Evolutionary conservation across 1,284 basidiomycete genomes (phyloP).

Genomic region (Cystobasidium sp.): DNA sequence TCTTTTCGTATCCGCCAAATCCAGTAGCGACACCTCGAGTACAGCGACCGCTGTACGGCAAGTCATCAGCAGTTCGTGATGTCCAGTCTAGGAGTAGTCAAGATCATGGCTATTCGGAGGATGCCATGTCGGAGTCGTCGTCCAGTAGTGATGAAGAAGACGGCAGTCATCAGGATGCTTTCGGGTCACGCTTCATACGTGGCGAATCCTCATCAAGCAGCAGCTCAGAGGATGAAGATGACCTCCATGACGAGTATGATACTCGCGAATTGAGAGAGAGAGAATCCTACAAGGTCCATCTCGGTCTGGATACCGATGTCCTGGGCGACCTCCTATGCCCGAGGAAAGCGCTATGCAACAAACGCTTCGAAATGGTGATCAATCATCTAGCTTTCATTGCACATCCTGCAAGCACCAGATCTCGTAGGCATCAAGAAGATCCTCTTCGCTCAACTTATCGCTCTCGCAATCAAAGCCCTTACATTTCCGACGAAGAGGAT

Average conservation of each 20-base stretch:
- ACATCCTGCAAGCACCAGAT: conserved; percentile 68
- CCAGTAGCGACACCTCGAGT: conserved; percentile 50
- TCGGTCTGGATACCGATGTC: conserved; percentile 81
- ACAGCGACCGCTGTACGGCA: conserved; percentile 49
- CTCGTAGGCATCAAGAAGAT: conserved; percentile 5
- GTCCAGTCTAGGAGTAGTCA: conserved; percentile 26
- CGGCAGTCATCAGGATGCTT: conserved; percentile 4
- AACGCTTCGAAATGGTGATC: conserved; percentile 89
- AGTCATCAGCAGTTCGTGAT: conserved; percentile 23
- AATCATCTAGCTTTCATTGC: conserved; percentile 95
- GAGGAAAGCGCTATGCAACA: conserved; percentile 79
- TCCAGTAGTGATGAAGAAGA: conserved; percentile 35
- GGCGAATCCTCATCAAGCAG: conserved; percentile 35
- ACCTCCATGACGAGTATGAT: conserved; percentile 42
- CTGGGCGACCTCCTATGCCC: conserved; percentile 79
- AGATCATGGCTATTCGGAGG: conserved; percentile 17
- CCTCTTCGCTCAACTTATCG: conserved; percentile 3
- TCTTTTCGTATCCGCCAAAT: conserved; percentile 50
- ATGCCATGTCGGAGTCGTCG: conserved; percentile 33
- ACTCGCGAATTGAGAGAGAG: conserved; percentile 21
- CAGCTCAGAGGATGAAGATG: conserved; percentile 41
- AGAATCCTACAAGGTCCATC: conserved; percentile 67
- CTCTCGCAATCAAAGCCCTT: conserved; percentile 2
- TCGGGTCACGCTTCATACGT: conserved; percentile 41
- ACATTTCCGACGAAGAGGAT: conserved; percentile 20